Evolutionary conservation across 2,329 filamentous ascomycete species (phyloP).

Genomic region (Fusarium fracticaudum): DNA sequence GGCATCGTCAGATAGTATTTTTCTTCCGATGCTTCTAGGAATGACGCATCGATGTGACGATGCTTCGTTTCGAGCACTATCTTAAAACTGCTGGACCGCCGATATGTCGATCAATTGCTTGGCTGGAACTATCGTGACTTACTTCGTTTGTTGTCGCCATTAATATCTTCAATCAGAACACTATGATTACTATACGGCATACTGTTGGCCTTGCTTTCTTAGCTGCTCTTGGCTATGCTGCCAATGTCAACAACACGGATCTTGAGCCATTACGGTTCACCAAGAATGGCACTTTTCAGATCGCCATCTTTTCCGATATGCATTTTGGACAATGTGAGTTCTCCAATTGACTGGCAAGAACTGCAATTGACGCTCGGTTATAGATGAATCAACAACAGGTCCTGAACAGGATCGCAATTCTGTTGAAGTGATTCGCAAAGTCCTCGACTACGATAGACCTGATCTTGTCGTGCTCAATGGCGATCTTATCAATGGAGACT

Average conservation of each 20-base stretch:
- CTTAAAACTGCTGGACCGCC: slow-evolving; percentile 13
- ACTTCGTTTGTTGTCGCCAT: background rate
- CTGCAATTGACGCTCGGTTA: background rate
- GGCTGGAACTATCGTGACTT: background rate
- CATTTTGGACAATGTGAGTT: slow-evolving; percentile 38
- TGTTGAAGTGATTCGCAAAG: slow-evolving; percentile 62
- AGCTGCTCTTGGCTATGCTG: background rate
- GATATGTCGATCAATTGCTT: background rate
- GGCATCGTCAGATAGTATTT: slow-evolving; percentile 4
- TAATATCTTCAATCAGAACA: background rate
- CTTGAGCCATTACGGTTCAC: slow-evolving; percentile 30
- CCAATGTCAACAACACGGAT: slow-evolving; percentile 13
- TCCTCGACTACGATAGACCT: slow-evolving; percentile 66
- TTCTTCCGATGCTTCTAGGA: background rate
- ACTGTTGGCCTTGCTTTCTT: slow-evolving; percentile 4
- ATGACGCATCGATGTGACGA: slow-evolving; percentile 24
- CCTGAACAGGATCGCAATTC: slow-evolving; percentile 66
- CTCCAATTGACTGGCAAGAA: no score
- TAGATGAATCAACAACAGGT: slow-evolving; percentile 37
- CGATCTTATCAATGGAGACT: slow-evolving; percentile 76
- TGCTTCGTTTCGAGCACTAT: background rate
- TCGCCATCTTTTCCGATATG: slow-evolving; percentile 38
- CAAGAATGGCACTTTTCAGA: slow-evolving; percentile 36
- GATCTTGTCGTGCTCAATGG: slow-evolving; percentile 76
- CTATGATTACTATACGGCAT: background rate